Conservation (phyloP, 1,284 basidiomycete genomes). For the Cryptococcus sp. region DNA sequence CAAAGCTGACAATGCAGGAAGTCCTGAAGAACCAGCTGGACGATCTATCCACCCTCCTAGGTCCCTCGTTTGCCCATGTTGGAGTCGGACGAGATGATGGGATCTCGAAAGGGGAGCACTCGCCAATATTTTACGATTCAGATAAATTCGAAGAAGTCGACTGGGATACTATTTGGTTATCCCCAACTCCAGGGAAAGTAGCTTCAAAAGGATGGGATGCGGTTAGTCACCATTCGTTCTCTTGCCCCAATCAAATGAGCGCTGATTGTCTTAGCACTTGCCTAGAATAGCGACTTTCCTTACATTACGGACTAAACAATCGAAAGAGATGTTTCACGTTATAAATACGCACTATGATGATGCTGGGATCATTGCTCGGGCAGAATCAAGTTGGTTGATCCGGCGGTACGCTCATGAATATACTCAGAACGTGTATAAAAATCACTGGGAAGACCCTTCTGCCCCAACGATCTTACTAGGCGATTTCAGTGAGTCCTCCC, state of each 20-base stretch:
- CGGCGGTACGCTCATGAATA: conserved; percentile 28
- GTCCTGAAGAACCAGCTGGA: conserved; percentile 58
- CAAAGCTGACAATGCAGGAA: conserved; percentile 48
- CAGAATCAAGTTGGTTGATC: conserved; percentile 37
- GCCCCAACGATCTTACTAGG: neutral
- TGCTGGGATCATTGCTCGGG: conserved; percentile 30
- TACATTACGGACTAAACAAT: conserved; percentile 16
- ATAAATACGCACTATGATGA: conserved; percentile 47
- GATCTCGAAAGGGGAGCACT: conserved; percentile 57
- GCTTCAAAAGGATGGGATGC: conserved; percentile 47
- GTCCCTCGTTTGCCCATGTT: conserved; percentile 55
- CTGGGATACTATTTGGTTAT: conserved; percentile 43
- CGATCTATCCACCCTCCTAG: conserved; percentile 59
- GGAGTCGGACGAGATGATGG: conserved; percentile 65
- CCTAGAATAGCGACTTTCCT: conserved; percentile 43
- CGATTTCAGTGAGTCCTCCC: neutral
- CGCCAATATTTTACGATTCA: conserved; percentile 61
- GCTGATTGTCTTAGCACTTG: conserved; percentile 18
- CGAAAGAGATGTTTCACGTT: conserved; percentile 30
- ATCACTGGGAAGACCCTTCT: neutral
- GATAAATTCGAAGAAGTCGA: conserved; percentile 23
- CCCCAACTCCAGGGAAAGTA: conserved; percentile 29
- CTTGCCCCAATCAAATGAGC: neutral
- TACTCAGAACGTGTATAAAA: conserved; percentile 14
- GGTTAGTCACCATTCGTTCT: conserved; percentile 21